Evolutionary conservation across 495 filamentous ascomycete genomes (phyloP).

Genomic region (Penicillium mononematosum): DNA sequence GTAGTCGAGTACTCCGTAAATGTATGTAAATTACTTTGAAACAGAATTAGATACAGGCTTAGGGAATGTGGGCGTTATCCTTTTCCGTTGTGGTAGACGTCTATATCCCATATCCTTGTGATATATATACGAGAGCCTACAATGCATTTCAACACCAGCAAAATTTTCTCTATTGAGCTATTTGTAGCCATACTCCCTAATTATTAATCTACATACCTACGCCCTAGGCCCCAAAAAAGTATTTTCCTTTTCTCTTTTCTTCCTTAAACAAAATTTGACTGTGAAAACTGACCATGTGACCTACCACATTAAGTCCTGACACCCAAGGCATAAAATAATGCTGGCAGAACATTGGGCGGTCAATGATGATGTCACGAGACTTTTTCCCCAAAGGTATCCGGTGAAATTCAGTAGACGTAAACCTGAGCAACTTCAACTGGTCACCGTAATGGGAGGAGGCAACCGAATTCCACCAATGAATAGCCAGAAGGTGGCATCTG

Average conservation of each 20-base stretch:
- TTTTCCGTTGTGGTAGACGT: neutral
- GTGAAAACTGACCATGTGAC: neutral
- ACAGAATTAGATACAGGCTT: too few relatives aligned
- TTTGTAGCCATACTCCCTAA: too few relatives aligned
- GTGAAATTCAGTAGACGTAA: neutral
- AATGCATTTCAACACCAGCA: too few relatives aligned
- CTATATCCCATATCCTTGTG: neutral
- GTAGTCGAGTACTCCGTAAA: too few relatives aligned
- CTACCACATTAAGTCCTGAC: neutral
- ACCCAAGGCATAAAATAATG: neutral
- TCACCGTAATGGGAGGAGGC: constrained; percentile 21
- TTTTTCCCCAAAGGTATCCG: neutral
- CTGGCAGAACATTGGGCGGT: constrained; percentile 5
- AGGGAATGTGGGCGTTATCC: neutral
- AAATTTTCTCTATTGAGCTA: too few relatives aligned
- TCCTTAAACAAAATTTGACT: neutral
- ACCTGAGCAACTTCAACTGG: neutral
- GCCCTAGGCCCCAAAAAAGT: too few relatives aligned
- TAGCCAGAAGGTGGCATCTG: neutral
- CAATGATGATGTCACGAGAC: constrained; percentile 8
- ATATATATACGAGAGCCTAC: neutral
- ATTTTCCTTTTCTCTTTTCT: too few relatives aligned
- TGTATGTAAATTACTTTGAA: too few relatives aligned
- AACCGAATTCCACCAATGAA: constrained; percentile 5
- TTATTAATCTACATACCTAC: too few relatives aligned